These are phyloP conservation scores for Phlebopus sp. DNA, from an alignment of 1,284 basidiomycete genomes.

Conservation along the genomic window DNA sequence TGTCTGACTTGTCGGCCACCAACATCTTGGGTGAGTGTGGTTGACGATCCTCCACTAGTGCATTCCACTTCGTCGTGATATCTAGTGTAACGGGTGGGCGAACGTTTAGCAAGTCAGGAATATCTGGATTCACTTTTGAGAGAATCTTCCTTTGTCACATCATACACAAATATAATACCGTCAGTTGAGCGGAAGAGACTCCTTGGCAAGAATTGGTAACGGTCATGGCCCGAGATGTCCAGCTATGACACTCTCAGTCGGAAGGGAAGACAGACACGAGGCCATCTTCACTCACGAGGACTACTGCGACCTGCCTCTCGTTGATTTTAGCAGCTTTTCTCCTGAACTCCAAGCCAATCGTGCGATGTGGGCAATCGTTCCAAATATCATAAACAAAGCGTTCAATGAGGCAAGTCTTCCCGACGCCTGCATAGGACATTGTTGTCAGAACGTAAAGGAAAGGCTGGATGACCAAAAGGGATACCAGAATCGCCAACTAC, in stretches of 20 bases:
- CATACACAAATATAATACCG: not conserved
- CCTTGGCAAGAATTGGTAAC: not conserved
- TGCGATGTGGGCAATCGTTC: not conserved
- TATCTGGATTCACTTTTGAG: not conserved
- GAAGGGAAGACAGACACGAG: not conserved
- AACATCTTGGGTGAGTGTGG: not conserved
- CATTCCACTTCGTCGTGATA: not conserved
- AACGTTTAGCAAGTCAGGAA: not conserved
- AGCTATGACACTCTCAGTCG: not conserved
- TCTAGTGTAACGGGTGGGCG: not conserved
- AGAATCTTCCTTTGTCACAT: not conserved
- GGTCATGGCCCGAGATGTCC: not conserved
- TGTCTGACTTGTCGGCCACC: not conserved
- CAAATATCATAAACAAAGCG: not conserved
- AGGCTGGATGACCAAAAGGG: not conserved
- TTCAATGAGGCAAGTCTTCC: not conserved
- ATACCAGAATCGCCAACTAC: not conserved
- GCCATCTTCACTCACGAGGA: not conserved
- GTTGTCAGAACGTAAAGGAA: not conserved
- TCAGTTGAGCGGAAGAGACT: not conserved
- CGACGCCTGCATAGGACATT: not conserved
- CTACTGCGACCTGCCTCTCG: not conserved
- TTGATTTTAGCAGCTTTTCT: not conserved
- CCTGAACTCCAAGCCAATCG: not conserved
- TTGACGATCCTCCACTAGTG: not conserved